Evolutionary conservation across 805 yeast genomes (phyloP), one percentile per base, ranked within the genome.

Genomic region (Candida orba): DNA sequence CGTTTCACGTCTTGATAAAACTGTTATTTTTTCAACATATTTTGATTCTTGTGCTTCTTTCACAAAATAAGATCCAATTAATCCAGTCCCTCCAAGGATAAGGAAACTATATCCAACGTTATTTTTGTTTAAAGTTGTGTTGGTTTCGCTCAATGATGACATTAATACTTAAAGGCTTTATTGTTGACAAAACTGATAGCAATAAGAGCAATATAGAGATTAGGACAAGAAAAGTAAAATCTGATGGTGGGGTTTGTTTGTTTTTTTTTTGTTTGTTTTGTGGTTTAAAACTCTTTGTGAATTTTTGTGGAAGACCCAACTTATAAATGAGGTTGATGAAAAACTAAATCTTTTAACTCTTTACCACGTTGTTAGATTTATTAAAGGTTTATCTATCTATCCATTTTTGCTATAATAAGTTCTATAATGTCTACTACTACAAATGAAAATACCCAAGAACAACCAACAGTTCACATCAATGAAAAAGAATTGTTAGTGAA

Each of bases 1-100:
- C 3, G 34, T 39, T 1, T 39, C 15, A 10, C 45, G 35, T 42
- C 53, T 45, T 9, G 48, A 22, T 12, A 47, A 24, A 3, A 50
- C 50, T 1, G 45, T 46, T 8, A 51, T 43, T 9, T 17, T 39
- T 14, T 33, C 36, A 17, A 51, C 43, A 20, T 40, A 40, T 8
- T 27, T 39, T 1, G 51, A 49, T 4, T 25, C 30, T 27, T 47
- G 50, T 12, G 48, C 49, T 30, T 48, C 51, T 35, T 36, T 34
- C 17, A 54, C 29, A 31, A 54, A 48, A 10, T 45, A 37, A 4
- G 48, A 49, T 2, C 58, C 58, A 24, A 52, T 45, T n/a, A 54
- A 39, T 4, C 58, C 58, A 5, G 52, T 48, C 2, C 50, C 58
- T 13, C 58, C 58, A 20, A 54, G 29, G 10, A 54, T 41, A 9